A percentile compares a stretch with the other conserved stretches of the same genome.
phyloP scores from a whole-genome alignment of 2,329 filamentous ascomycete genomes.

The Beauveria scarabaeidicola region DNA sequence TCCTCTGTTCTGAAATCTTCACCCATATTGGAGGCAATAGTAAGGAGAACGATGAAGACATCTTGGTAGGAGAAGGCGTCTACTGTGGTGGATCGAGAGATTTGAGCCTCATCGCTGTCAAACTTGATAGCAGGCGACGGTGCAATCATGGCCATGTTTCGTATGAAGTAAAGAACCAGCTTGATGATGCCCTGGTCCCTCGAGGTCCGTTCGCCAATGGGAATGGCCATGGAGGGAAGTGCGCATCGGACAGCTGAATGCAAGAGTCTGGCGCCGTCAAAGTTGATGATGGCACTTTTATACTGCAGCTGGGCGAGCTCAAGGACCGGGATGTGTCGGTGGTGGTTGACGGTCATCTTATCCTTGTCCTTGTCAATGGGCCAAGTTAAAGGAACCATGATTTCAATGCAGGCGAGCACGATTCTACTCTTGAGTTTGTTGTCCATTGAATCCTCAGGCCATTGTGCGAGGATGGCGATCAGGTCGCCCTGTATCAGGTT shows the following conservation, averaged over 20 bases:
- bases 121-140: slow-evolving; percentile 63
- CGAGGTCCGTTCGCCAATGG: slow-evolving; percentile 63
- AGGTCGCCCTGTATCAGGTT: slow-evolving; percentile 88
- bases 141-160: slow-evolving; percentile 80
- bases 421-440: slow-evolving; percentile 71
- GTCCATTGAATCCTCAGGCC: slow-evolving; percentile 64
- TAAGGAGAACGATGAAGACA: slow-evolving; percentile 76
- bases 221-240: slow-evolving; percentile 74
- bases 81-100: slow-evolving; percentile 80
- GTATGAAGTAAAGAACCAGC: slow-evolving; percentile 77
- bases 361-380: slow-evolving; percentile 72
- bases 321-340: slow-evolving; percentile 82
- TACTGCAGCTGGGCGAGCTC: slow-evolving; percentile 82
- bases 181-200: slow-evolving; percentile 91
- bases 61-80: slow-evolving; percentile 87
- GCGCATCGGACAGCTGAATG: slow-evolving; percentile 73
- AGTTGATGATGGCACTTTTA: slow-evolving; percentile 81
- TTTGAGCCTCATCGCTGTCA: slow-evolving; percentile 82
- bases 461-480: slow-evolving; percentile 76
- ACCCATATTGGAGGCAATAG: slow-evolving; percentile 83
- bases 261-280: slow-evolving; percentile 67
- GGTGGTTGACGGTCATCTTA: slow-evolving; percentile 85
- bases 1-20: slow-evolving; percentile 90
- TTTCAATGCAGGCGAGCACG: slow-evolving; percentile 77
- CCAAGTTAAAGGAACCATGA: slow-evolving; percentile 91